Evolutionary conservation across 2,329 filamentous ascomycete species (phyloP).

Genomic region (Clarireedia hainanense): DNA sequence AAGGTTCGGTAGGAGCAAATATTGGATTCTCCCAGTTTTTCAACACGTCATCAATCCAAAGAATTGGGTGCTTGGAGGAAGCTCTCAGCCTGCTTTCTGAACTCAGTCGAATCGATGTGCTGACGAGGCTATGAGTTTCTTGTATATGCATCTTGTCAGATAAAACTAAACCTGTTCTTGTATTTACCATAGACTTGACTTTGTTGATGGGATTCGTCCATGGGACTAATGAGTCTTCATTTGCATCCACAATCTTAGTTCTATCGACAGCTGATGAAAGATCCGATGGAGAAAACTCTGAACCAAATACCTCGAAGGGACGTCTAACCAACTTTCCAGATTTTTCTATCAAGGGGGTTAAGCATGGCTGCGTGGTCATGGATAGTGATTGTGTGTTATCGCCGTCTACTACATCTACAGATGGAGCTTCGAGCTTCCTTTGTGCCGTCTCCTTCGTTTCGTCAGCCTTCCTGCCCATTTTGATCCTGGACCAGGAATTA

Average conservation of each 20-base stretch:
- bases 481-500: constrained; percentile 32
- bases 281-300: neutral
- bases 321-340: constrained; percentile 36
- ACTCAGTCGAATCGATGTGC: neutral
- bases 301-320: constrained; percentile 36
- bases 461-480: constrained; percentile 22
- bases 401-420: neutral
- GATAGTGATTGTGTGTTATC: too few species aligned
- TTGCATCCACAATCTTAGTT: constrained; percentile 15
- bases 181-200: constrained; percentile 42
- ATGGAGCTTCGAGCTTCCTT: neutral
- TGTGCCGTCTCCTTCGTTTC: too few species aligned
- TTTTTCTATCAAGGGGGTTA: constrained; percentile 32
- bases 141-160: constrained; percentile 18
- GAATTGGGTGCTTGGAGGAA: constrained; percentile 24
- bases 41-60: constrained; percentile 56
- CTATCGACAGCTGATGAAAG: neutral
- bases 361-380: too few species aligned
- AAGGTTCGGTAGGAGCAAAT: constrained; percentile 46
- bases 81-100: constrained; percentile 13
- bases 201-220: constrained; percentile 59
- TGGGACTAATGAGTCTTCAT: constrained; percentile 32
- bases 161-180: constrained; percentile 44
- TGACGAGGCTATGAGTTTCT: neutral
- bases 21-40: constrained; percentile 68